Evolutionary conservation across 441 rosid genomes (phyloP).

Genomic region (Eutrema salsugineum): DNA sequence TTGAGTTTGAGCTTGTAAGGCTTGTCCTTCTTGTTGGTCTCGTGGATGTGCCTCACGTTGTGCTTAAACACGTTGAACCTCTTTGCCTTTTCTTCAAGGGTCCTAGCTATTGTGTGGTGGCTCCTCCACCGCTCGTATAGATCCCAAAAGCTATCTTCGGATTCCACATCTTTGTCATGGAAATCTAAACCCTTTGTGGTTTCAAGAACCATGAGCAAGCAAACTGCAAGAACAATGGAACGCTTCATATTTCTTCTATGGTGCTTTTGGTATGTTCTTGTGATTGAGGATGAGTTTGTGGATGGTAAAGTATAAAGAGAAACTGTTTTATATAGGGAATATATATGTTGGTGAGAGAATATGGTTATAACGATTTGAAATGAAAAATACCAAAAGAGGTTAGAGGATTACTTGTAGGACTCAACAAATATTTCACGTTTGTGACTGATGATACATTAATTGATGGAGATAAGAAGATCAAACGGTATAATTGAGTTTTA

Average conservation of each 20-base stretch:
- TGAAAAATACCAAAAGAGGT: constrained; percentile 1
- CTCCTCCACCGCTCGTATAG: constrained; percentile 77
- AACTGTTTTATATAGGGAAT: constrained; percentile 36
- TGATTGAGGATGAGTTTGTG: constrained; percentile 14
- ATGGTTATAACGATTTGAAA: background rate
- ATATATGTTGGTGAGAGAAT: background rate
- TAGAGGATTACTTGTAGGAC: constrained; percentile 18
- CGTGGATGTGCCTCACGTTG: constrained; percentile 34
- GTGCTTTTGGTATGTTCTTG: background rate
- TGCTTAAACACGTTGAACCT: constrained; percentile 41
- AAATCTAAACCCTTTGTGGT: constrained; percentile 48
- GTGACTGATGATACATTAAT: background rate
- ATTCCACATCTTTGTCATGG: constrained; percentile 54
- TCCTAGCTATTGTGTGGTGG: constrained; percentile 47
- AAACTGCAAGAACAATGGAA: constrained; percentile 30
- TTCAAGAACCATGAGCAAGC: constrained; percentile 39
- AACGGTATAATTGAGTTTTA: background rate
- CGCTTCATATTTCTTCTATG: constrained; percentile 25
- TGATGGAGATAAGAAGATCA: background rate
- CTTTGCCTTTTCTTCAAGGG: constrained; percentile 32
- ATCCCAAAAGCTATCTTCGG: constrained; percentile 66
- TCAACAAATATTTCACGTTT: constrained; percentile 14
- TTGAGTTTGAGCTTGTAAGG: constrained; percentile 40
- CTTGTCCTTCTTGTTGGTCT: constrained; percentile 33
- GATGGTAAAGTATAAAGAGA: constrained; percentile 2